These are phyloP conservation scores for Citrus reticulata DNA, from an alignment of 345 rosid genomes.

Conservation along the genomic window DNA sequence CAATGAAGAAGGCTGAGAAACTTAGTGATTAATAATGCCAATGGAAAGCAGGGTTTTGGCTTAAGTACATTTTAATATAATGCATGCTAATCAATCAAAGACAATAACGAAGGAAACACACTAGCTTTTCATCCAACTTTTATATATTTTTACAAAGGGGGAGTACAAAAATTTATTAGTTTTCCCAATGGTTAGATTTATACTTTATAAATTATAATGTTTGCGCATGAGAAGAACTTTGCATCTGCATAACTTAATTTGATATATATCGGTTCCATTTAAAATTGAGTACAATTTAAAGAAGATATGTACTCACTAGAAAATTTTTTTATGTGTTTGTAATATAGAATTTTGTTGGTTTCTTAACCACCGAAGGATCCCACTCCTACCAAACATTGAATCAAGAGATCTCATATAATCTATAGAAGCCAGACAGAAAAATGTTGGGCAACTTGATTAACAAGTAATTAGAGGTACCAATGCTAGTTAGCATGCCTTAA, in stretches of 20 bases:
- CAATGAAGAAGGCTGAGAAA: not conserved
- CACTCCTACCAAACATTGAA: constrained; percentile 13
- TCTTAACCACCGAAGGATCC: constrained; percentile 7
- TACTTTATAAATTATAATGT: too few species aligned
- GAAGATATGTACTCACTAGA: not conserved
- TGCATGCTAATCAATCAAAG: not conserved
- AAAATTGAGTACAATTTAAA: not conserved
- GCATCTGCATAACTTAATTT: not conserved
- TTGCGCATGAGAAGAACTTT: too few species aligned
- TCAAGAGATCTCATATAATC: not conserved
- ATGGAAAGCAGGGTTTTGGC: constrained; percentile 7
- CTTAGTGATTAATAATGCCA: constrained; percentile 2
- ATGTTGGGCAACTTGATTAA: not conserved
- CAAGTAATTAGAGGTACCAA: not conserved
- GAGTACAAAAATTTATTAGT: not conserved
- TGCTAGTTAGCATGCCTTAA: not conserved
- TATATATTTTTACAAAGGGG: not conserved
- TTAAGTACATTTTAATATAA: not conserved
- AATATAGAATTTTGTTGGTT: not conserved
- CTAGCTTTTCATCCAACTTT: not conserved
- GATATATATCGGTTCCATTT: not conserved
- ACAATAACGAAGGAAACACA: constrained; percentile 6
- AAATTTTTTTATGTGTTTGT: not conserved
- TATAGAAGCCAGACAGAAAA: not conserved
- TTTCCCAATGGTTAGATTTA: too few species aligned